phyloP scores from a whole-genome alignment of 176 grass and related monocot species.

The Bothriochloa decipiens region DNA sequence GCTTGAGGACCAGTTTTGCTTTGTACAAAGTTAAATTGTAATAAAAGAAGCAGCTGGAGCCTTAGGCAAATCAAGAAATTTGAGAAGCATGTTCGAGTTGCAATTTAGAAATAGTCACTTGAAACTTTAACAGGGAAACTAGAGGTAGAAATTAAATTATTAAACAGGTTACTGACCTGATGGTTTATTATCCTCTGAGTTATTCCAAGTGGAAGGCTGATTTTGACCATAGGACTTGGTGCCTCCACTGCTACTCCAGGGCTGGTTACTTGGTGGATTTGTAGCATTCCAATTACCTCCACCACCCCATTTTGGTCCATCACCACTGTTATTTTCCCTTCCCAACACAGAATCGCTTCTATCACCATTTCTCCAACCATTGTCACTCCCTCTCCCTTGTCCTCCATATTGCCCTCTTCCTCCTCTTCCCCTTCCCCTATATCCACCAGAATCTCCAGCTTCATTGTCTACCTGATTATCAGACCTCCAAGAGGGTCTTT shows the following conservation, averaged over 20 bases:
- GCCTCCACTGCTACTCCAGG: slow-evolving; percentile 42
- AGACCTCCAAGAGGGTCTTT: slow-evolving; percentile 49
- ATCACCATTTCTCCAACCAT: slow-evolving; percentile 38
- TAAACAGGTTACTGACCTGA: slow-evolving; percentile 37
- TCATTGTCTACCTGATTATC: slow-evolving; percentile 39
- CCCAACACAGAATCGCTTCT: slow-evolving; percentile 43
- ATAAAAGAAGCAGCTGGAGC: not conserved
- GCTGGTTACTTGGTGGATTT: slow-evolving; percentile 23
- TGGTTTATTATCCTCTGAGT: slow-evolving; percentile 34
- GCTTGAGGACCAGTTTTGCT: slow-evolving; percentile 13
- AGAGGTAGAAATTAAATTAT: not conserved
- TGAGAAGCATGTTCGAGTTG: not conserved
- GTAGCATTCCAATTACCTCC: slow-evolving; percentile 39
- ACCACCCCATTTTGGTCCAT: slow-evolving; percentile 44
- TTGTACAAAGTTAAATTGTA: not conserved
- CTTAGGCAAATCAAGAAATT: slow-evolving; percentile 27
- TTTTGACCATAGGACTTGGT: slow-evolving; percentile 47
- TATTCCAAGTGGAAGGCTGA: slow-evolving; percentile 48
- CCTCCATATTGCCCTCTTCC: slow-evolving; percentile 60
- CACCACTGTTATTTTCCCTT: slow-evolving; percentile 34
- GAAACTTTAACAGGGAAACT: slow-evolving; percentile 11
- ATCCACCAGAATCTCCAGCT: slow-evolving; percentile 47
- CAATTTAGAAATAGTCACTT: not conserved
- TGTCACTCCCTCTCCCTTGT: slow-evolving; percentile 48
- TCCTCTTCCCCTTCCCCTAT: slow-evolving; percentile 50